Evolutionary conservation across 2,329 filamentous ascomycete species (phyloP), one percentile per base, ranked within the genome.

Genomic region (Chaetomium globosum): DNA sequence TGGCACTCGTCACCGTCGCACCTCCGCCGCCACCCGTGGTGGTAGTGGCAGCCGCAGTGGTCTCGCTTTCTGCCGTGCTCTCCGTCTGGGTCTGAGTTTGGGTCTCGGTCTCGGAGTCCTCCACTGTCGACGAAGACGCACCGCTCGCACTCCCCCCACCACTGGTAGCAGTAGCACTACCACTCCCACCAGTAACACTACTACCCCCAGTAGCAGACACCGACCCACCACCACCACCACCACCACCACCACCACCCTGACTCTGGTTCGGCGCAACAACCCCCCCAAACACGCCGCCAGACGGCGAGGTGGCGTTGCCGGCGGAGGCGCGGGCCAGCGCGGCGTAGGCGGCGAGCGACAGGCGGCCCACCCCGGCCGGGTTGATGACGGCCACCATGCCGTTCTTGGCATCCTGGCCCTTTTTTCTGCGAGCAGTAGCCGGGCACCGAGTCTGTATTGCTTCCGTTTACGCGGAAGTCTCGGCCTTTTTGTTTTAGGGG

Each of bases 331-430:
- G 61, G 23, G 71, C 71, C 9, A 66, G 53, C 2, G 21, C 23
- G 6, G 57, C 30, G 63, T 73, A 74, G 4, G 60, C 53, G 7
- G 64, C 63, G 16, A 73, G 61, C 6, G 67, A 68, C 26, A 56
- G 56, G 48, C 21, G 28, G 33, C 65, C 65, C 33, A 9, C 46
- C 9, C 9, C 30, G 36, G 43, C 54, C 9, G 67, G 65, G 69
- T 72, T 72, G 75, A 84, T 79, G 49, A 81, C 77, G 16, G 78
- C 81, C 3, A 78, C 76, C 82, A 84, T 84, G 66, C 81, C 80
- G 12, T 72, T 76, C 68, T 80, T 77, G 77, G 82, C 85, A 71
- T 84, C 82, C 23, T 65, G 71, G 51, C 74, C 75, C 30, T 59
- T 69, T 69, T 64, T 70, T 70, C 74, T 81, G 80, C 16, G 77